These are phyloP conservation scores for Phytophthora hibernalis DNA, from an alignment of 352 stramenopile genomes.

Conservation along the genomic window DNA sequence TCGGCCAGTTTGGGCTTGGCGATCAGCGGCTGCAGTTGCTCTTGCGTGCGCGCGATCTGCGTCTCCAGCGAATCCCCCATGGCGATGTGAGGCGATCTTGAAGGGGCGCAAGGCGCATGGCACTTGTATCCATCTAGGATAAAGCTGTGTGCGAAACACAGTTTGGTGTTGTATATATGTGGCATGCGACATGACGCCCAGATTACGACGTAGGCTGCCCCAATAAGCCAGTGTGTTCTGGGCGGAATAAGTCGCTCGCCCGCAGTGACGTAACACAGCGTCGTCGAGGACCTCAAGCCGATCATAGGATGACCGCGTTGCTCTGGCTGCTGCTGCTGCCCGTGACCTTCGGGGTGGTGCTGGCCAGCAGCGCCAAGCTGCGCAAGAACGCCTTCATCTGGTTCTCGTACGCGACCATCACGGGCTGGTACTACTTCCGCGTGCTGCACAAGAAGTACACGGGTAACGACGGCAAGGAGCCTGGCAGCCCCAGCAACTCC, in stretches of 20 bases:
- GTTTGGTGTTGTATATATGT: neutral
- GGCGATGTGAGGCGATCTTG: conserved; percentile 4
- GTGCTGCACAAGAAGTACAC: conserved; percentile 71
- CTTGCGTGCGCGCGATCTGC: conserved; percentile 82
- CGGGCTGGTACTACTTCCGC: conserved; percentile 86
- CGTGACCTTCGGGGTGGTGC: conserved; percentile 44
- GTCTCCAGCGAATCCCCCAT: conserved; percentile 72
- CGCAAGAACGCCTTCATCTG: conserved; percentile 76
- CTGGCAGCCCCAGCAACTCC: conserved; percentile 26
- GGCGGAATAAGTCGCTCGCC: neutral
- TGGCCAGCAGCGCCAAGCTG: conserved; percentile 54
- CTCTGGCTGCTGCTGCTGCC: conserved; percentile 52
- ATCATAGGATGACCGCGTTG: conserved; percentile 36
- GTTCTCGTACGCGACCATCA: conserved; percentile 82
- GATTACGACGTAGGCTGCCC: conserved; percentile 1
- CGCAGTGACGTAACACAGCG: neutral
- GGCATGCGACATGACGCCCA: neutral
- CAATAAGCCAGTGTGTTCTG: neutral
- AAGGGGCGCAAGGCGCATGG: conserved; percentile 1
- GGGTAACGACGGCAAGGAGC: conserved; percentile 21
- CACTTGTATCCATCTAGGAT: neutral
- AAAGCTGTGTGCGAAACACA: neutral
- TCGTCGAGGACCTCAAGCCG: neutral
- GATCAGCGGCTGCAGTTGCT: conserved; percentile 90
- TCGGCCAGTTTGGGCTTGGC: conserved; percentile 94